Base-by-base conservation (phyloP, 345 rosid genomes). In the Triadica sebifera region DNA sequence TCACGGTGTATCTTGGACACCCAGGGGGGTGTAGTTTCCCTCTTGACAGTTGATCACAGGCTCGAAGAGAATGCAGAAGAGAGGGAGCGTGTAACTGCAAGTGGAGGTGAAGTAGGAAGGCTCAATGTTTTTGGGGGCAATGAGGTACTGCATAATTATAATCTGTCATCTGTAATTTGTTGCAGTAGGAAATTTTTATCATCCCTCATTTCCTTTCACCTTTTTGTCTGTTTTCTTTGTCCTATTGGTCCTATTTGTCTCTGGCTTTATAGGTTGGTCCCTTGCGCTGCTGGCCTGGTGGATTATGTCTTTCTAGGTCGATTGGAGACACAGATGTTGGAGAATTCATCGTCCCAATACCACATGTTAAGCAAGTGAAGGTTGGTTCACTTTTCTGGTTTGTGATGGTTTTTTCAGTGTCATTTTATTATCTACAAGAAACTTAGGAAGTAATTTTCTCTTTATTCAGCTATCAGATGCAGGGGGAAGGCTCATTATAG, bases 21-120 rank as follows among this genome's bases (percentile, higher is more conserved):
- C 58, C 97, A 91, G 77, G 96, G 94, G 37, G 99, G 98, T 61
- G 88, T 91, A 66, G 95, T 96, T 65, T 93, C 99, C 71, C 93
- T 96, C 4, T 84, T 96, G 83, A 96, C 99, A 6, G 99, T 93
- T 50, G 99, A 96, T 83, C 99, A 96, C 77, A 88, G 99, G 84
- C 86, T 96, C 20, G 99, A 96, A 83, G 99, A 96, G 83, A 96
- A 96, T 84, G 96, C 43, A 20, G 98, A 91, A 86, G 99, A 96
- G 87, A 87, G 99, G 81, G 98, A 93, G 83, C 98, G 99, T 64
- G 92, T 96, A 77, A 96, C 98, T 82, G 99, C 99, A 67, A 96
- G 99, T 80, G 99, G 99, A 17, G 99, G 99, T 75, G 98, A 96
- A 88, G 99, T 96, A 22, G 99, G 99, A 80, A 89, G 99, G 80